phyloP scores from a whole-genome alignment of 2,329 filamentous ascomycete species.

The Venturia carpophila region DNA sequence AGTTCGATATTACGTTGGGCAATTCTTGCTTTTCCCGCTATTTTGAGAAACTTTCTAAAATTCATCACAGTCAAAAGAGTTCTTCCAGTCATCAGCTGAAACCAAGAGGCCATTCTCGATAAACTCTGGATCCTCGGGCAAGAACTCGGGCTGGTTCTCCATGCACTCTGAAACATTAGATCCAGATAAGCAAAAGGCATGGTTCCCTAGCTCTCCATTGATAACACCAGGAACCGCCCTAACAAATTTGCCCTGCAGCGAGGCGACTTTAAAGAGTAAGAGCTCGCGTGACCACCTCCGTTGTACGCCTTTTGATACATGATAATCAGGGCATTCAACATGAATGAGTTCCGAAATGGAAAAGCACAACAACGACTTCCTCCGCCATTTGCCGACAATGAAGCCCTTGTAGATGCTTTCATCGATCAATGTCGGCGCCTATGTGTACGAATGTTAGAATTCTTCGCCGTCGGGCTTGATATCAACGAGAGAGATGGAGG shows the following conservation, averaged over 20 bases:
- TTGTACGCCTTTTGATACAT: conserved; percentile 9
- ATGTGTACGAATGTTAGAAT: conserved; percentile 62
- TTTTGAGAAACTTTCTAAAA: neutral
- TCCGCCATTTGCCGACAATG: conserved; percentile 49
- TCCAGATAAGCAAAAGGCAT: conserved; percentile 68
- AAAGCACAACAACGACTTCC: conserved; percentile 74
- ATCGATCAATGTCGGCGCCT: conserved; percentile 62
- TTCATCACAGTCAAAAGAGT: conserved; percentile 54
- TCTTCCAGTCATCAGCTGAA: conserved; percentile 62
- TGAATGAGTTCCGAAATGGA: conserved; percentile 64
- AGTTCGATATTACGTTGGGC: neutral
- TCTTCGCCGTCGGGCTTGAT: conserved; percentile 70
- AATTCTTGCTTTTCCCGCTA: conserved; percentile 9
- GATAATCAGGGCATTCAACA: conserved; percentile 76
- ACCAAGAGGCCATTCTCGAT: conserved; percentile 73
- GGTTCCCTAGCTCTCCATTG: conserved; percentile 19
- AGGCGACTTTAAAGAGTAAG: conserved; percentile 82
- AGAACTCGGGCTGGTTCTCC: conserved; percentile 83
- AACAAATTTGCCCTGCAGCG: conserved; percentile 39
- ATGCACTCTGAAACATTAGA: conserved; percentile 88
- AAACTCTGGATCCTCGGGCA: conserved; percentile 46
- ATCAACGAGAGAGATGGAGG: conserved; percentile 36
- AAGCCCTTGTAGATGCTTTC: conserved; percentile 58
- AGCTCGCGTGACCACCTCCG: conserved; percentile 19
- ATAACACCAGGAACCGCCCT: neutral